These are phyloP conservation scores for Xerocomus minutiporus DNA, from an alignment of 1,284 basidiomycete species.

Conservation along the genomic window DNA sequence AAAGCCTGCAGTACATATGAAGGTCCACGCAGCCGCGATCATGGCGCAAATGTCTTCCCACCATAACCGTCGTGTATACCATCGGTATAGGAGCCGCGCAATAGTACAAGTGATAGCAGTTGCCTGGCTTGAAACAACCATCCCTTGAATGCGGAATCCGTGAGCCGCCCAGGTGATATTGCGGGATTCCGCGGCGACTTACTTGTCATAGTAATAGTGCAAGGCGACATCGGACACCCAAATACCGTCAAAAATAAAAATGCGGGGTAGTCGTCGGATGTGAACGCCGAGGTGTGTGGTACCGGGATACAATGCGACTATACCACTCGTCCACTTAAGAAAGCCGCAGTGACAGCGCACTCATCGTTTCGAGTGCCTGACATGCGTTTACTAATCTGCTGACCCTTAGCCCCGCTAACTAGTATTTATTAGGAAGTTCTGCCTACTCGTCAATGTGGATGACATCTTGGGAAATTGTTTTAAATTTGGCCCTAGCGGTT, in stretches of 20 bases:
- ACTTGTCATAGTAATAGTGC: not conserved
- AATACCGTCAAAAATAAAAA: not conserved
- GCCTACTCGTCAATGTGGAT: not conserved
- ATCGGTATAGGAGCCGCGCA: conserved; percentile 8
- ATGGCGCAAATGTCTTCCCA: conserved; percentile 16
- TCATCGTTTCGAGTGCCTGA: not conserved
- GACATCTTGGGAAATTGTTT: not conserved
- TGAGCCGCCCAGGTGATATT: not conserved
- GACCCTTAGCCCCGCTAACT: not conserved
- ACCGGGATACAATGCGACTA: not conserved
- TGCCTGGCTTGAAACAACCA: not conserved
- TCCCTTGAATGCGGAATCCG: not conserved
- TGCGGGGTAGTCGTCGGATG: not conserved
- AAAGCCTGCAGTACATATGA: conserved; percentile 1
- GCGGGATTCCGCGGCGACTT: not conserved
- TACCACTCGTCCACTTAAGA: not conserved
- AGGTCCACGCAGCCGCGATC: conserved; percentile 1
- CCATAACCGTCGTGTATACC: conserved; percentile 8
- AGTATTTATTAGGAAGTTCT: not conserved
- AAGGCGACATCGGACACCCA: not conserved
- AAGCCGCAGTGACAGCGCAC: not conserved
- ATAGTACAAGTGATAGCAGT: conserved; percentile 5
- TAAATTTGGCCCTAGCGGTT: not conserved
- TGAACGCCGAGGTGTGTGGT: not conserved
- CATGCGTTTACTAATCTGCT: not conserved